Evolutionary conservation across 345 rosid genomes (phyloP).

Genomic region (Populus nigra): DNA sequence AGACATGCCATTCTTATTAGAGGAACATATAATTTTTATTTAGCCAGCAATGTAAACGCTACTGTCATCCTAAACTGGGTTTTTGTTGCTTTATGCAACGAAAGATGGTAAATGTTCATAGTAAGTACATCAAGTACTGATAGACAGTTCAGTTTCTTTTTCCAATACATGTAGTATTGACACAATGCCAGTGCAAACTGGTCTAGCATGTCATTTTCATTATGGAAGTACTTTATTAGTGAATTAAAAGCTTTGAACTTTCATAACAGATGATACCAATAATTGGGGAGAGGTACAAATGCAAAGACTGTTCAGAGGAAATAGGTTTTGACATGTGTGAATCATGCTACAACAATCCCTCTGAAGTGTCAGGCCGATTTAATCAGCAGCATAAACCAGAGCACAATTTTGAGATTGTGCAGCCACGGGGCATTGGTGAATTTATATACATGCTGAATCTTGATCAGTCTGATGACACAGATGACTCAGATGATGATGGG

Average conservation of each 20-base stretch:
- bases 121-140: not conserved
- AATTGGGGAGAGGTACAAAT: conserved; percentile 10
- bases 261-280: conserved; percentile 9
- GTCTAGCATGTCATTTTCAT: not conserved
- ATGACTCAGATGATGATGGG: not conserved
- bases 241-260: not conserved
- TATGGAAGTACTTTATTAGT: not conserved
- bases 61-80: not conserved
- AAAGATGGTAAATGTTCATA: not conserved
- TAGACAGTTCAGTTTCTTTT: not conserved
- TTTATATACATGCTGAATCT: not conserved
- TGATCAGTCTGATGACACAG: not conserved
- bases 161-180: not conserved
- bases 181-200: not conserved
- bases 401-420: conserved; percentile 10
- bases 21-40: not conserved
- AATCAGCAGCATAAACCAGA: conserved; percentile 17
- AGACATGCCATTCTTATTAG: not conserved
- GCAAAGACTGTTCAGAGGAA: conserved; percentile 15
- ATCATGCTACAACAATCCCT: conserved; percentile 6
- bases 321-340: conserved; percentile 15
- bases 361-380: conserved; percentile 8
- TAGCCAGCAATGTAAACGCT: not conserved
- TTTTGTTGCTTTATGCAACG: not conserved
- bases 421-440: not conserved